Percentiles rank a stretch among this genome's conserved stretches.
phyloP scores from a whole-genome alignment of 2,329 filamentous ascomycete species.

The Magnaporthiopsis poae region DNA sequence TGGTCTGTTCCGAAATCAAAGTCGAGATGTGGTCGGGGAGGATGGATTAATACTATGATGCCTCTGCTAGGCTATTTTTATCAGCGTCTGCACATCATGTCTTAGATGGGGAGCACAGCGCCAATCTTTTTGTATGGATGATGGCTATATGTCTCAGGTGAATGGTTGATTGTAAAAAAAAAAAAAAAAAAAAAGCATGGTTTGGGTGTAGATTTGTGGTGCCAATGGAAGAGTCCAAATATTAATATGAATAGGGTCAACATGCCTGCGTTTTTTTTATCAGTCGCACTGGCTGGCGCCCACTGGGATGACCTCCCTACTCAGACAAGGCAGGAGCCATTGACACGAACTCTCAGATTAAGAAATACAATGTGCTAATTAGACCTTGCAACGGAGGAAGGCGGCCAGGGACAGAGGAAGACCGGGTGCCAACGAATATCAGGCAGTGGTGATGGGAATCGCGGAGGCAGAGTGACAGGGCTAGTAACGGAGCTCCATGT shows the following conservation, averaged over 20 bases:
- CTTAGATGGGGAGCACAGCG: neutral
- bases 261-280: neutral
- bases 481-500: neutral
- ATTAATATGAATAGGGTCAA: neutral
- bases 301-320: no score
- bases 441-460: no score
- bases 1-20: neutral
- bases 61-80: neutral
- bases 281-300: no score
- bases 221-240: neutral
- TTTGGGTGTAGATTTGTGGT: neutral
- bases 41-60: neutral
- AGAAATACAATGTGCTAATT: no score
- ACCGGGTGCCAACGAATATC: neutral
- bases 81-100: neutral
- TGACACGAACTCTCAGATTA: no score
- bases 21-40: neutral
- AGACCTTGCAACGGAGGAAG: no score
- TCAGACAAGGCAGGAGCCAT: no score
- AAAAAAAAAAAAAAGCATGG: neutral
- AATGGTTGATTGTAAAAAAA: neutral
- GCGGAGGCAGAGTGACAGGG: neutral
- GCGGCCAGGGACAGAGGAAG: no score
- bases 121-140: neutral
- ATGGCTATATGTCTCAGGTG: neutral